phyloP scores from a whole-genome alignment of 805 yeast species.

The Schwanniomyces vanrijiae region DNA sequence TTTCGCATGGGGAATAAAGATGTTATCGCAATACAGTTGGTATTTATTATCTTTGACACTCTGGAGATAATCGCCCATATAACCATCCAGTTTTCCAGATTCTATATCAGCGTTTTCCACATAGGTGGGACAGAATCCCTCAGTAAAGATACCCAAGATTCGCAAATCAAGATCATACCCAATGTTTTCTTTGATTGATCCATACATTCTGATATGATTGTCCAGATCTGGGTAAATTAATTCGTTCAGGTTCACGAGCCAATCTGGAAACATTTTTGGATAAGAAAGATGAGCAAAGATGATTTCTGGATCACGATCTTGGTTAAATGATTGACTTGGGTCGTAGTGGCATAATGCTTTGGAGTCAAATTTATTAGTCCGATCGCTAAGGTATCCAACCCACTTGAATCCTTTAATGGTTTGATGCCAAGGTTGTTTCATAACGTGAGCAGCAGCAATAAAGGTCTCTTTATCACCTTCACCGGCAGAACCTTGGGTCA shows the following conservation, averaged over 20 bases:
- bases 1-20: conserved; percentile 41
- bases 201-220: conserved; percentile 43
- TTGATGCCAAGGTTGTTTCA: conserved; percentile 53
- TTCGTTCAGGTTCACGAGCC: conserved; percentile 36
- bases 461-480: conserved; percentile 83
- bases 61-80: conserved; percentile 32
- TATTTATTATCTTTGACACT: conserved; percentile 24
- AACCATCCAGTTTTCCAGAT: conserved; percentile 18
- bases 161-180: conserved; percentile 46
- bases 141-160: conserved; percentile 37
- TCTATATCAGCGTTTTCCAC: conserved; percentile 28
- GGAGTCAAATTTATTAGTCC: conserved; percentile 27
- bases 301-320: conserved; percentile 12
- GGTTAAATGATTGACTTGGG: conserved; percentile 26
- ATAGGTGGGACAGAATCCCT: conserved; percentile 38
- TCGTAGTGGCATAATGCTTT: conserved; percentile 43
- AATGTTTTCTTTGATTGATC: conserved; percentile 29
- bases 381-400: conserved; percentile 32
- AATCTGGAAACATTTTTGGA: conserved; percentile 45
- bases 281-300: conserved; percentile 61
- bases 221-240: conserved; percentile 30
- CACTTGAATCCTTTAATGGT: conserved; percentile 42
- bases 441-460: conserved; percentile 61
- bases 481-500: conserved; percentile 74
- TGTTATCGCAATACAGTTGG: conserved; percentile 29